Evolutionary conservation across 2,329 filamentous ascomycete species (phyloP).

Genomic region (Penicillium sp.): DNA sequence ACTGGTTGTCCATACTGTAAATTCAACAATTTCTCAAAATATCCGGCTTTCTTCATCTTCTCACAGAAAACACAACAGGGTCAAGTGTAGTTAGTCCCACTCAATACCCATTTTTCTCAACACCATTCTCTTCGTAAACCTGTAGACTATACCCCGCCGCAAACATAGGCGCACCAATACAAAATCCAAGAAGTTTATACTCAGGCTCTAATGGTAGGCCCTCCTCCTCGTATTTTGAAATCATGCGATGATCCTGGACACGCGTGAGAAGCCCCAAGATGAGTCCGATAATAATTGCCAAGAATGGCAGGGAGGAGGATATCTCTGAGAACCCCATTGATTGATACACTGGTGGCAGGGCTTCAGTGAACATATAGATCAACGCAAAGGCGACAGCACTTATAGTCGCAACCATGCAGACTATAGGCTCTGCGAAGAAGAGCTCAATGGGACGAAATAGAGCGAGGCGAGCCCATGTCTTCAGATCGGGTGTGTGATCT

Average conservation of each 20-base stretch:
- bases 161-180: conserved; percentile 11
- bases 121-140: conserved; percentile 27
- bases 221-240: conserved; percentile 7
- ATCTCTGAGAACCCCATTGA: conserved; percentile 34
- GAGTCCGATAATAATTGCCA: conserved; percentile 43
- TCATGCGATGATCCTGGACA: conserved; percentile 39
- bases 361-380: conserved; percentile 52
- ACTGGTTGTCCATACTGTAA: neutral
- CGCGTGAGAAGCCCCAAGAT: conserved; percentile 43
- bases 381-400: conserved; percentile 44
- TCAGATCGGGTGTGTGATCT: conserved; percentile 39
- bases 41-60: neutral
- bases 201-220: conserved; percentile 14
- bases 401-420: conserved; percentile 45
- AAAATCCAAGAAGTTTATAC: conserved; percentile 17
- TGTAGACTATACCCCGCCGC: conserved; percentile 38
- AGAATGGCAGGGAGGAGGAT: conserved; percentile 39
- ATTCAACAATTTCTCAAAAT: neutral
- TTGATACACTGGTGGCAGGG: conserved; percentile 42
- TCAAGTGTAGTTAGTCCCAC: too few relatives aligned
- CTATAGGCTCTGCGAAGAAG: conserved; percentile 49
- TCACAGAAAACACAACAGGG: neutral
- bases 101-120: conserved; percentile 24
- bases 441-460: conserved; percentile 43
- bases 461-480: conserved; percentile 36